Evolutionary conservation across 1,284 basidiomycete species (phyloP), one percentile per base, ranked within the genome.

Genomic region (Rhodotorula sp.): DNA sequence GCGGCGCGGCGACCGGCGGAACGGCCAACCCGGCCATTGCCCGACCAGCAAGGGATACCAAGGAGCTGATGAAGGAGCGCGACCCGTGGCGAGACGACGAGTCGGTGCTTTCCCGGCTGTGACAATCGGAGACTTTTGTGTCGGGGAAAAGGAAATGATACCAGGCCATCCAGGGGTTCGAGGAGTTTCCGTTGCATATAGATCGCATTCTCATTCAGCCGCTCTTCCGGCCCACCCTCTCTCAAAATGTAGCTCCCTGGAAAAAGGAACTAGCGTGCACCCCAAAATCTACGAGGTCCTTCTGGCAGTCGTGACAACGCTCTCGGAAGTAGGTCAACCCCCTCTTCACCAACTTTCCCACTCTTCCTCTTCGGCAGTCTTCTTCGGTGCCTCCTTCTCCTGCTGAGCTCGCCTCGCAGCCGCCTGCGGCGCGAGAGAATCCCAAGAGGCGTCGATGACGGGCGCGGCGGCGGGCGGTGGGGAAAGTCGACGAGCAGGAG

Each of bases 21-120:
- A 52, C 58, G 31, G 62, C 61, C 46, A 87, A 87, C 57, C 88
- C 91, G 4, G 85, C 86, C n/a, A 88, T 95, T 62, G 86, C 91
- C 23, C 85, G 93, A 61, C 92, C 92, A 0, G 91, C 92, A 18
- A 85, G 94, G 62, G 93, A 97, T 79, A 89, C 92, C 6, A 86
- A 88, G 76, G 93, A 97, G 64, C 75, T 91, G 57, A 81, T 97
- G 63, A 89, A 85, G 78, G 82, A 80, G 56, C 67, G 69, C 18
- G 60, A 70, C 26, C 80, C 80, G 20, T 81, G 80, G 80, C 52
- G 62, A 5, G 62, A 65, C 16, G 79, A 81, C 60, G 77, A 78
- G 26, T 68, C 56, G 0, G 72, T 81, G 7, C 69, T 67, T 58
- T 61, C 68, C 16, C 73, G 60, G 67, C 57, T 78, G 61, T 74